Evolutionary conservation across 2,329 filamentous ascomycete genomes (phyloP).

Genomic region (Pyricularia grisea): DNA sequence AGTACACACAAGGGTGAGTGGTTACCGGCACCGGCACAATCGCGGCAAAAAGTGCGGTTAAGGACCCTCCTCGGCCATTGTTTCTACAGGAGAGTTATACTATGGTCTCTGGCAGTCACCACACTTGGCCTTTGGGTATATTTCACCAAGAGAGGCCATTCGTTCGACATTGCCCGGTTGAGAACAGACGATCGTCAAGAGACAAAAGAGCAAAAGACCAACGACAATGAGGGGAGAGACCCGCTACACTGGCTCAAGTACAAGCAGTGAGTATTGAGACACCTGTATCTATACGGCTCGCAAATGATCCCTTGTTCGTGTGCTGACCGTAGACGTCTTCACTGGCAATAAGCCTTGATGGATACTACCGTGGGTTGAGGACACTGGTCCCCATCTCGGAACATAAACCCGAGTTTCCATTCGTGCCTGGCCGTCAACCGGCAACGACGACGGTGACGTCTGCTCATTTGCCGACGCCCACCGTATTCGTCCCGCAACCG

Average conservation of each 20-base stretch:
- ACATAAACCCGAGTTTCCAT: conserved; percentile 68
- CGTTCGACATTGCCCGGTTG: conserved; percentile 11
- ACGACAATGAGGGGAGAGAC: conserved; percentile 17
- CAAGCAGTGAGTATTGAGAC: conserved; percentile 27
- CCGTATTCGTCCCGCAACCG: conserved; percentile 60
- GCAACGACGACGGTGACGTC: conserved; percentile 23
- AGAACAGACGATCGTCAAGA: conserved; percentile 12
- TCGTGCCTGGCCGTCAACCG: conserved; percentile 21
- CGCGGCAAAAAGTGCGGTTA: conserved; percentile 27
- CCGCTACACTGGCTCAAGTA: conserved; percentile 28
- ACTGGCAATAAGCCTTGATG: conserved; percentile 51
- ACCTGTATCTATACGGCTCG: too few species aligned
- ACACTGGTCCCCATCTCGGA: conserved; percentile 53
- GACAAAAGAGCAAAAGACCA: conserved; percentile 13
- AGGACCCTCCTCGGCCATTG: conserved; percentile 39
- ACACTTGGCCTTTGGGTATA: conserved; percentile 30
- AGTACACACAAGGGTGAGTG: conserved; percentile 11
- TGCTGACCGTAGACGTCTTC: background rate
- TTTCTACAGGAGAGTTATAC: conserved; percentile 40
- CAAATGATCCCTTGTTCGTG: background rate
- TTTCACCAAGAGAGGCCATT: conserved; percentile 22
- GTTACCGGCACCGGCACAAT: conserved; percentile 9
- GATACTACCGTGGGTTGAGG: conserved; percentile 72
- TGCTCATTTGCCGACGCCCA: conserved; percentile 32
- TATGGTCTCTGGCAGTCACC: conserved; percentile 36